phyloP scores from a whole-genome alignment of 2,329 filamentous ascomycete genomes.

The Exophiala viscosa region DNA sequence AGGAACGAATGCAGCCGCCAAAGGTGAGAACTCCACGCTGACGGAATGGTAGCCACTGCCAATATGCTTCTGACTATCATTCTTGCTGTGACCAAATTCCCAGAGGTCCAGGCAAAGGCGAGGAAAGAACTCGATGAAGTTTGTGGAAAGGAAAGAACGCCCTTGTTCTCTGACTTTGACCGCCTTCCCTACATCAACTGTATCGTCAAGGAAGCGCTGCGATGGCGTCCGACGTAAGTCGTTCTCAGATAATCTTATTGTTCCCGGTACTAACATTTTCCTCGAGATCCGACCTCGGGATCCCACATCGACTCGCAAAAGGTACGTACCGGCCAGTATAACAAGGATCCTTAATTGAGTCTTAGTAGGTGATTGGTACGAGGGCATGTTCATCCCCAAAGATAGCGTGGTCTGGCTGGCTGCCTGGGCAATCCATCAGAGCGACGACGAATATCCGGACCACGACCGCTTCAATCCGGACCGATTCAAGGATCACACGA shows the following conservation, averaged over 20 bases:
- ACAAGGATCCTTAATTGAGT: neutral
- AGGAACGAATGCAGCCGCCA: neutral
- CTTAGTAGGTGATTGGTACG: slow-evolving; percentile 43
- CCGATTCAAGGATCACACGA: slow-evolving; percentile 32
- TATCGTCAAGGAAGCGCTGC: slow-evolving; percentile 33
- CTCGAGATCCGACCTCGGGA: slow-evolving; percentile 35
- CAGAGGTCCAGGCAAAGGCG: slow-evolving; percentile 41
- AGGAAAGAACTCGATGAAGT: slow-evolving; percentile 43
- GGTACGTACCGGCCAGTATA: slow-evolving; percentile 30
- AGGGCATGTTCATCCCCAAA: slow-evolving; percentile 46
- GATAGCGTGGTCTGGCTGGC: slow-evolving; percentile 47
- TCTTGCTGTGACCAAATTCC: slow-evolving; percentile 47
- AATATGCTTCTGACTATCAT: slow-evolving; percentile 48
- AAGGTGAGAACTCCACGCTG: neutral
- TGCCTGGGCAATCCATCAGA: slow-evolving; percentile 44
- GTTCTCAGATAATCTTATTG: neutral
- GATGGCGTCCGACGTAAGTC: slow-evolving; percentile 43
- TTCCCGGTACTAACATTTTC: neutral
- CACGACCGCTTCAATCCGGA: slow-evolving; percentile 41
- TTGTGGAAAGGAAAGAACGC: slow-evolving; percentile 33
- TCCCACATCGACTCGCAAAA: slow-evolving; percentile 47
- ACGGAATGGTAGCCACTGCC: slow-evolving; percentile 36
- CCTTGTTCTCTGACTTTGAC: slow-evolving; percentile 31
- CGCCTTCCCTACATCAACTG: slow-evolving; percentile 34
- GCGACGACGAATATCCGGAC: slow-evolving; percentile 38